These are phyloP conservation scores for Starmerella bombi DNA, from an alignment of 805 yeast species.

Conservation along the genomic window DNA sequence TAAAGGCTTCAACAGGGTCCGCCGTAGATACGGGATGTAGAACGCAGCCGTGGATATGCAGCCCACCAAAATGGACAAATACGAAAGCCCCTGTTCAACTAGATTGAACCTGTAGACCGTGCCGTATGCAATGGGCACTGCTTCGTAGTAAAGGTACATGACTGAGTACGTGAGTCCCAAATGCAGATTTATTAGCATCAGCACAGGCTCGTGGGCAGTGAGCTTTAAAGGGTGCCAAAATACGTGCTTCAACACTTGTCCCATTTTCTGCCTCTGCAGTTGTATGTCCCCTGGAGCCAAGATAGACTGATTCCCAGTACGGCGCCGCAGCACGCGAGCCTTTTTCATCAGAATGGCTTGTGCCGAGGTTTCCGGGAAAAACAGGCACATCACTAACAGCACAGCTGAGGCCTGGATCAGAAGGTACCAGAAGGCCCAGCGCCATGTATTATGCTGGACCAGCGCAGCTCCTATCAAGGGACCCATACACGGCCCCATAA, in stretches of 20 bases:
- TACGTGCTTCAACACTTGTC: conserved; percentile 11
- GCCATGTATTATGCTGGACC: conserved; percentile 36
- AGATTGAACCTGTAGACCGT: conserved; percentile 36
- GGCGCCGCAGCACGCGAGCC: conserved; percentile 35
- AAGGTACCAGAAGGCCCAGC: conserved; percentile 44
- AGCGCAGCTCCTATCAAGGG: conserved; percentile 45
- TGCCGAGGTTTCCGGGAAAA: conserved; percentile 39
- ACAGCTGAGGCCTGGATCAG: conserved; percentile 30
- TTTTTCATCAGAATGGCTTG: conserved; percentile 36
- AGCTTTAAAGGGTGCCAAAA: conserved; percentile 33
- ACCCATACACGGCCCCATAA: conserved; percentile 42
- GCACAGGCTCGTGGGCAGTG: conserved; percentile 41
- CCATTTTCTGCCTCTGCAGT: neutral
- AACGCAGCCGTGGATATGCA: conserved; percentile 28
- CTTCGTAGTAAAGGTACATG: conserved; percentile 46
- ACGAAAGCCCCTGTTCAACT: conserved; percentile 38
- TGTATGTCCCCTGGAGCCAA: conserved; percentile 15
- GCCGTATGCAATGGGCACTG: conserved; percentile 42
- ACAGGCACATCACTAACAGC: conserved; percentile 28
- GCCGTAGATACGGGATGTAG: conserved; percentile 6
- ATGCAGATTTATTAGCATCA: conserved; percentile 39
- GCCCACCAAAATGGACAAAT: conserved; percentile 37
- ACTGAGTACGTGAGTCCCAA: conserved; percentile 41
- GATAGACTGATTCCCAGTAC: conserved; percentile 25
- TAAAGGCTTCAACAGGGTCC: neutral